A percentile compares a stretch with the other conserved stretches of the same genome.
Conservation (phyloP, 257 asterid species). For the Striga asiatica region DNA sequence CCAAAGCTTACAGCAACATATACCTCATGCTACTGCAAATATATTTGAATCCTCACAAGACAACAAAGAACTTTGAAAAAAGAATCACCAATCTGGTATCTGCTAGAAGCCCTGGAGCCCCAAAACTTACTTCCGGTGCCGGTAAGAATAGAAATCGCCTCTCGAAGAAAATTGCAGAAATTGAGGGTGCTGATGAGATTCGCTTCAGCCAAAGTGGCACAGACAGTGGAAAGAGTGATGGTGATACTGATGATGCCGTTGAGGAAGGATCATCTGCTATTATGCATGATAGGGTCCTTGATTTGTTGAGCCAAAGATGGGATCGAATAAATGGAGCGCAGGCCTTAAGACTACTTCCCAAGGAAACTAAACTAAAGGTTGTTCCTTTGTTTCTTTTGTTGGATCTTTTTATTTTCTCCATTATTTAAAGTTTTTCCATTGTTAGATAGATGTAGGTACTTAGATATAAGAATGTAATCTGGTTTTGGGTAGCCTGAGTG, state of each 20-base stretch:
- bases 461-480: neutral
- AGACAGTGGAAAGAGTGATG: constrained; percentile 91
- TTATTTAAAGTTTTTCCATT: no score
- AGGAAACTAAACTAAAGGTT: constrained; percentile 88
- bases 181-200: constrained; percentile 73
- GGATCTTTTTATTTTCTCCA: no score
- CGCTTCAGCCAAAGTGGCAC: constrained; percentile 72
- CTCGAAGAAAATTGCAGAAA: constrained; percentile 71
- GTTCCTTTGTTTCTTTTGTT: neutral
- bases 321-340: constrained; percentile 94
- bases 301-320: constrained; percentile 89
- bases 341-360: constrained; percentile 80
- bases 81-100: constrained; percentile 51
- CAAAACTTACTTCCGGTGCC: constrained; percentile 39
- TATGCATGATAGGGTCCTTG: constrained; percentile 86
- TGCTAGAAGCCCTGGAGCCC: constrained; percentile 38
- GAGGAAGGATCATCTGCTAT: constrained; percentile 65
- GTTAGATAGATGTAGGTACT: neutral
- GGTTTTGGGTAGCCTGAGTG: constrained; percentile 1
- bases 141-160: constrained; percentile 40
- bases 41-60: constrained; percentile 76
- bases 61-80: constrained; percentile 67
- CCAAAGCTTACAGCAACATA: constrained; percentile 60
- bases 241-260: constrained; percentile 54
- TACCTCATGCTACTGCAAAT: constrained; percentile 86